phyloP scores from a whole-genome alignment of 495 filamentous ascomycete species.

The Hypoxylon crocopeplum region DNA sequence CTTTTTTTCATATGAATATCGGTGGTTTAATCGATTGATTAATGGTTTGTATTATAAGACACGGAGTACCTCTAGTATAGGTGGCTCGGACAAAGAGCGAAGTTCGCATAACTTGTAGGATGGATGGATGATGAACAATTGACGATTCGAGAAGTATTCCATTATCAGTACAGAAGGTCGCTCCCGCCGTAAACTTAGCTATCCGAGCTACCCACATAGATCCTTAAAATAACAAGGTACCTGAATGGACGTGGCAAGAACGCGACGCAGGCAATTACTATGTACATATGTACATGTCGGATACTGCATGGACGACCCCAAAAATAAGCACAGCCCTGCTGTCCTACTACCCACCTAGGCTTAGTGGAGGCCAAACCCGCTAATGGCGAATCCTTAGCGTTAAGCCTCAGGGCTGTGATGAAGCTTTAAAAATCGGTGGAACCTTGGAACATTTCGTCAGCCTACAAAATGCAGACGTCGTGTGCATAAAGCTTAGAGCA shows the following conservation, averaged over 20 bases:
- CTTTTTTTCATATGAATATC: background rate
- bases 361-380: conserved; percentile 15
- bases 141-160: too few species aligned
- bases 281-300: background rate
- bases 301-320: background rate
- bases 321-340: conserved; percentile 32
- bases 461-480: conserved; percentile 1
- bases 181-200: too few species aligned
- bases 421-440: too few species aligned
- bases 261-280: background rate
- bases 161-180: too few species aligned
- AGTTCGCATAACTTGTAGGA: too few species aligned
- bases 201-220: background rate
- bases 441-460: too few species aligned
- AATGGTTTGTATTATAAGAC: too few species aligned
- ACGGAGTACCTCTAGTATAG: background rate
- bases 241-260: background rate
- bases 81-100: conserved; percentile 34
- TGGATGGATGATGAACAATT: too few species aligned
- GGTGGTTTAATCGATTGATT: too few species aligned
- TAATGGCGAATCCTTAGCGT: conserved; percentile 15
- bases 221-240: background rate
- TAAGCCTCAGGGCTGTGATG: conserved; percentile 24
- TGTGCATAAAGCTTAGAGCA: conserved; percentile 12
- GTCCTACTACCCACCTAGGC: conserved; percentile 4